These are phyloP conservation scores for Lathyrus sativus DNA, from an alignment of 306 rosid genomes.

Conservation along the genomic window DNA sequence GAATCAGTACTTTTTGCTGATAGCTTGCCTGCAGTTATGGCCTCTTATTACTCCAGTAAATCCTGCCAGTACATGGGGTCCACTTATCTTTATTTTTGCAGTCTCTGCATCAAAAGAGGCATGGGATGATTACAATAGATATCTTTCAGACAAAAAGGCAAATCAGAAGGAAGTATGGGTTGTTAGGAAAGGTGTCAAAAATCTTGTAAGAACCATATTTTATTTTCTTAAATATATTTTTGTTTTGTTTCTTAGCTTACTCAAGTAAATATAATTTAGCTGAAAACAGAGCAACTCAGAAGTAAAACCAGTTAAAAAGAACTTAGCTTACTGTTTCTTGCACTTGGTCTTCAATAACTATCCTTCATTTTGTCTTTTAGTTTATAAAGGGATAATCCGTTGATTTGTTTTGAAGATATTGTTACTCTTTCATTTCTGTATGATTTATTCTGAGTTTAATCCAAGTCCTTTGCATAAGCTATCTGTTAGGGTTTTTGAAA, in stretches of 20 bases:
- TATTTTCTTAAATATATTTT: constrained; percentile 22
- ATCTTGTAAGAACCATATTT: constrained; percentile 55
- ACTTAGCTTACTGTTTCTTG: constrained; percentile 24
- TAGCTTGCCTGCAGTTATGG: constrained; percentile 99
- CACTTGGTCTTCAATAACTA: constrained; percentile 26
- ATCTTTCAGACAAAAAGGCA: constrained; percentile 95
- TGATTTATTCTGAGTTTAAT: constrained; percentile 18
- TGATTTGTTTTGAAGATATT: constrained; percentile 27
- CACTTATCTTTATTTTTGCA: constrained; percentile 95
- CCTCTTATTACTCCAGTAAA: constrained; percentile 97
- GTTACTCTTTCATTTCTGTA: constrained; percentile 22
- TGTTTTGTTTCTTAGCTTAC: constrained; percentile 12
- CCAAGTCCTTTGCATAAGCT: constrained; percentile 15
- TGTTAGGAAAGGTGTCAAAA: constrained; percentile 75
- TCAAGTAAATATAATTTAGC: not conserved
- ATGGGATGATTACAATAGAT: constrained; percentile 97
- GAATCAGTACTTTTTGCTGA: constrained; percentile 98
- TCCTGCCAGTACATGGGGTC: constrained; percentile 99
- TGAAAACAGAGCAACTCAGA: constrained; percentile 25
- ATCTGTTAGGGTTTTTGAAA: constrained; percentile 26
- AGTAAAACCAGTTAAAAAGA: constrained; percentile 24
- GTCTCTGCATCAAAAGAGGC: constrained; percentile 98
- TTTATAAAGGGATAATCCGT: constrained; percentile 28
- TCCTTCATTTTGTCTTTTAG: constrained; percentile 19
- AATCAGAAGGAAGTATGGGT: constrained; percentile 97